Conservation (phyloP, 148 eudicot species). For the Euryodendron excelsum region DNA sequence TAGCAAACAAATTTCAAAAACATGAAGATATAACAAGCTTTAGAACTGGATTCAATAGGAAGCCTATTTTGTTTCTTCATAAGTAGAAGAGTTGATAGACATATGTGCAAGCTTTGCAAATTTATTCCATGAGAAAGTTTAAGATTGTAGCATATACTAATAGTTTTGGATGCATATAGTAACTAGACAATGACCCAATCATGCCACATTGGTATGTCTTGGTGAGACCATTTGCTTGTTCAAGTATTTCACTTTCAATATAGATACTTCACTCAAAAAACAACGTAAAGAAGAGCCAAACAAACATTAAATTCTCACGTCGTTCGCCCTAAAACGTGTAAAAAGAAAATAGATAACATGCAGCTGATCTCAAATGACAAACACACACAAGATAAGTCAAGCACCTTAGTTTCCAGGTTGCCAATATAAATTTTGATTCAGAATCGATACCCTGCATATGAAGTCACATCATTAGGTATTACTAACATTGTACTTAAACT, state of each 20-base stretch:
- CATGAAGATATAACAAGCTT: not conserved
- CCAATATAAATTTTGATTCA: slow-evolving; percentile 42
- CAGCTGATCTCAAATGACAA: not conserved
- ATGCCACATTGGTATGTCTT: not conserved
- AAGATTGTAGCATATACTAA: not conserved
- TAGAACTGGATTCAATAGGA: not conserved
- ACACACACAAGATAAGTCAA: slow-evolving; percentile 2
- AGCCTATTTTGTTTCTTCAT: not conserved
- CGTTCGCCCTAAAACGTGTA: not conserved
- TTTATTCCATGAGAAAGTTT: not conserved
- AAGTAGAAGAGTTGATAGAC: not conserved
- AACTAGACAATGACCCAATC: too few relatives aligned
- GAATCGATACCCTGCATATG: slow-evolving; percentile 48
- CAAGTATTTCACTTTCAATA: not conserved
- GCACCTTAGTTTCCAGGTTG: slow-evolving; percentile 83
- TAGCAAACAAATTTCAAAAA: not conserved
- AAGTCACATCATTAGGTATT: slow-evolving; percentile 8
- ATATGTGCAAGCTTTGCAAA: not conserved
- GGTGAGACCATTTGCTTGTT: not conserved
- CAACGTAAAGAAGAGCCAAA: not conserved
- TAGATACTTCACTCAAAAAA: not conserved
- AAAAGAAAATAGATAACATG: not conserved
- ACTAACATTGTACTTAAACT: not conserved
- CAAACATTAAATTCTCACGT: not conserved
- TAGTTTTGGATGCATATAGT: too few relatives aligned